Evolutionary conservation across 2,329 filamentous ascomycete genomes (phyloP).

Genomic region (Aspergillus hiratsukae): DNA sequence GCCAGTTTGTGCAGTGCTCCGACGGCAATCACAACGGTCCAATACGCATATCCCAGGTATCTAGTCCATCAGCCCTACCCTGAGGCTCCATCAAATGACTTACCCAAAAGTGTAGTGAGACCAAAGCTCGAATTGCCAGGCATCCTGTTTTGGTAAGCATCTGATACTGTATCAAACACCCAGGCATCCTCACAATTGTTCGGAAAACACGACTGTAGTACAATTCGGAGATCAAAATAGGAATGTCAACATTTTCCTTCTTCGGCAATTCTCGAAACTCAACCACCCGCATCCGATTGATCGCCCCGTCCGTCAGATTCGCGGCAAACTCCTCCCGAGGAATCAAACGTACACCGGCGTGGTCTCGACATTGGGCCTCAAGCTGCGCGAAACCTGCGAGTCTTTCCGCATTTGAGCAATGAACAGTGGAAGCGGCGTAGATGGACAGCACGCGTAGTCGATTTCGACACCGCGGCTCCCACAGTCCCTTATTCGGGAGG

Average conservation of each 20-base stretch:
- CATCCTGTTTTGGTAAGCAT: constrained; percentile 17
- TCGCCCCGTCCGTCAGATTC: constrained; percentile 30
- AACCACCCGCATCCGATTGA: constrained; percentile 29
- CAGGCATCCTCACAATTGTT: constrained; percentile 27
- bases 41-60: constrained; percentile 37
- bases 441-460: constrained; percentile 30
- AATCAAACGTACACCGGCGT: constrained; percentile 21
- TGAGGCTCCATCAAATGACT: background rate
- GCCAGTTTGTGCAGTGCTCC: constrained; percentile 32
- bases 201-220: constrained; percentile 27
- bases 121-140: constrained; percentile 31
- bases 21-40: constrained; percentile 32
- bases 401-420: constrained; percentile 26
- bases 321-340: constrained; percentile 25
- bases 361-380: constrained; percentile 18
- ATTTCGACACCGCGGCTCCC: constrained; percentile 30
- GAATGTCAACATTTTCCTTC: constrained; percentile 13
- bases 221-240: constrained; percentile 29
- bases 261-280: constrained; percentile 26
- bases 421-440: constrained; percentile 32
- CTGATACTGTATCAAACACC: no score
- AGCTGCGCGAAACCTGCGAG: constrained; percentile 20
- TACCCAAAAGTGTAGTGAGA: constrained; percentile 37
- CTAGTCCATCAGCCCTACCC: constrained; percentile 10
- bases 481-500: constrained; percentile 12